Evolutionary conservation across 495 filamentous ascomycete genomes (phyloP), one percentile per base, ranked within the genome.

Genomic region (Bryoglossum gracile): DNA sequence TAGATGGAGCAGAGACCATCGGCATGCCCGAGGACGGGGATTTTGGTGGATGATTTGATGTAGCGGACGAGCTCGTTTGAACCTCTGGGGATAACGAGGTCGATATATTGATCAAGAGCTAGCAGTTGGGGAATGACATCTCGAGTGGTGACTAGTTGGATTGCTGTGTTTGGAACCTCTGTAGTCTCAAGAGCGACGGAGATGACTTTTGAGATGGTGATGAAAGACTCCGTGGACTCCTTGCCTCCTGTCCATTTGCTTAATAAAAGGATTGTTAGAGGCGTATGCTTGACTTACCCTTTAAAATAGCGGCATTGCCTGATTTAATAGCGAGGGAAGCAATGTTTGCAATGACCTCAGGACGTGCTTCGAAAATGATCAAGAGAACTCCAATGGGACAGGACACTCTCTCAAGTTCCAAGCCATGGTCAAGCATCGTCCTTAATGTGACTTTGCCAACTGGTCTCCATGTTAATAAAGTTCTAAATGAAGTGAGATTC

Each of bases 271-370:
- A 19, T 6, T 42, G 9, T 25, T 50, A 39, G 13, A 3, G 25
- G 10, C 4, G 22, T 26, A 32, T 21, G 3, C 8, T 3, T n/a
- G 33, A 2, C 42, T n/a, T 61, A 72, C 82, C 90, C 77, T 99
- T 99, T 38, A 99, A 69, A 51, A 99, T 97, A 47, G 90, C 92
- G 21, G 92, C 84, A 70, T 99, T 99, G 46, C 89, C 92, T 13
- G 92, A 96, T 64, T 99, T 99, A 54, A 99, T 83, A 9, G 94
- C 89, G 28, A 99, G 73, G n/a, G 94, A 84, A 45, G 91, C 87
- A 51, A 99, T 97, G 60, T 99, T 99, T 35, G 94, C 92, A 63
- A 99, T 99, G 47, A 99, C 94, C 64, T 99, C 92, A 8, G 92
- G 92, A 23, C 92, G 85, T 18, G 94, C 94, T 67, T 98, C 92